A percentile compares a stretch with the other conserved stretches of the same genome.
Conservation (phyloP, 768 basidiomycete species). For the Vishniacozyma victoriae region DNA sequence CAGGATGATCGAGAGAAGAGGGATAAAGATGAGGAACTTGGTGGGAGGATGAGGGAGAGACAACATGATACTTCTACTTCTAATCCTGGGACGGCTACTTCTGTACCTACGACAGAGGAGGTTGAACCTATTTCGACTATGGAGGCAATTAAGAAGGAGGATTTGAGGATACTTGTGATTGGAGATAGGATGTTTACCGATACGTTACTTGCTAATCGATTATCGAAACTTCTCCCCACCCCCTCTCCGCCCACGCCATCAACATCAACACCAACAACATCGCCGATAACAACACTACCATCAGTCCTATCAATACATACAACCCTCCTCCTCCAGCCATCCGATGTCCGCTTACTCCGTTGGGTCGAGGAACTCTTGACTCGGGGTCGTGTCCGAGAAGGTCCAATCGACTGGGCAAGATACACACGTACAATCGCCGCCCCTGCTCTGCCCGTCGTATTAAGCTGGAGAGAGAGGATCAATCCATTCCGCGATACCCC, state of each 20-base stretch:
- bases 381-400: slow-evolving; percentile 2
- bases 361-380: slow-evolving; percentile 37
- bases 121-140: not conserved
- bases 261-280: not conserved
- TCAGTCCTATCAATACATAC: slow-evolving; percentile 43
- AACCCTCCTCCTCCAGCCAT: slow-evolving; percentile 31
- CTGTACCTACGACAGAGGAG: not conserved
- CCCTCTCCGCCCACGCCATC: not conserved
- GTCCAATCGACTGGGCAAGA: not conserved
- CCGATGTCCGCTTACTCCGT: slow-evolving; percentile 41
- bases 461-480: slow-evolving; percentile 10
- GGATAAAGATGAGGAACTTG: not conserved
- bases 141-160: slow-evolving; percentile 5
- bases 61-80: not conserved
- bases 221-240: slow-evolving; percentile 16
- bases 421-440: slow-evolving; percentile 1
- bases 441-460: slow-evolving; percentile 1
- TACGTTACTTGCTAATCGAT: slow-evolving; percentile 71
- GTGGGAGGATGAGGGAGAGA: not conserved
- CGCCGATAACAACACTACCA: not conserved
- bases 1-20: not conserved
- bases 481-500: slow-evolving; percentile 1
- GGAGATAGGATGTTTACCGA: slow-evolving; percentile 94
- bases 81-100: not conserved
- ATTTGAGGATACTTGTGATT: slow-evolving; percentile 63